These are phyloP conservation scores for Pythium oligandrum DNA, from an alignment of 352 stramenopile species.

Conservation along the genomic window DNA sequence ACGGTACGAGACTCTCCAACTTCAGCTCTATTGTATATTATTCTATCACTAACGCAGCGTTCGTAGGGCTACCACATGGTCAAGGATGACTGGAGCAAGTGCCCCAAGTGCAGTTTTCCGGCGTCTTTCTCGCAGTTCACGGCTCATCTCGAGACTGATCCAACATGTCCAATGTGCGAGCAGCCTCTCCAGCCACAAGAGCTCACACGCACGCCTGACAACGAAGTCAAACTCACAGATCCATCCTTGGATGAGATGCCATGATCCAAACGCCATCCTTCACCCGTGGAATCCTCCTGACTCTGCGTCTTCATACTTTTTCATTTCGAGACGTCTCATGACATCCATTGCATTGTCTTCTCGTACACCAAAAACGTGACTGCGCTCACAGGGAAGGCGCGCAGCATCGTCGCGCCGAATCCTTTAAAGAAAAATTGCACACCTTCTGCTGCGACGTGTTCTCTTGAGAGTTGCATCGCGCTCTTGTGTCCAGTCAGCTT, in stretches of 20 bases:
- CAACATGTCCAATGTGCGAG: slow-evolving; percentile 77
- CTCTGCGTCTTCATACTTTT: not conserved
- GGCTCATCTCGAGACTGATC: slow-evolving; percentile 66
- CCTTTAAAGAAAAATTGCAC: slow-evolving; percentile 77
- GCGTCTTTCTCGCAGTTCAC: slow-evolving; percentile 87
- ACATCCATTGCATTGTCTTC: slow-evolving; percentile 79
- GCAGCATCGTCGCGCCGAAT: slow-evolving; percentile 71
- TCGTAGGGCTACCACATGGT: slow-evolving; percentile 90
- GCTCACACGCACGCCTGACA: slow-evolving; percentile 7
- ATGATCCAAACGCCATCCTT: not conserved
- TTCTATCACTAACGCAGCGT: not conserved
- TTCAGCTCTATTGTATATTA: slow-evolving; percentile 1
- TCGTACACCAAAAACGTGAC: slow-evolving; percentile 87
- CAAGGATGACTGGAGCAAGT: slow-evolving; percentile 89
- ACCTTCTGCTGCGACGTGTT: slow-evolving; percentile 45
- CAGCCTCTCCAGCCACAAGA: slow-evolving; percentile 31
- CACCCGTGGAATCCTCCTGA: no score
- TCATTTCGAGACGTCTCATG: slow-evolving; percentile 13
- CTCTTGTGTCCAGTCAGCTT: slow-evolving; percentile 33
- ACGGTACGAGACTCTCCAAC: slow-evolving; percentile 42
- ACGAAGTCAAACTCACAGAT: slow-evolving; percentile 12
- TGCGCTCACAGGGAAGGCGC: slow-evolving; percentile 79
- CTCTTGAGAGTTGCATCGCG: slow-evolving; percentile 36
- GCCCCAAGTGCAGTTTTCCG: slow-evolving; percentile 86
- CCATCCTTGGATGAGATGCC: slow-evolving; percentile 11